Base-by-base conservation (phyloP, 352 stramenopile genomes). In the Pythium volutum region DNA sequence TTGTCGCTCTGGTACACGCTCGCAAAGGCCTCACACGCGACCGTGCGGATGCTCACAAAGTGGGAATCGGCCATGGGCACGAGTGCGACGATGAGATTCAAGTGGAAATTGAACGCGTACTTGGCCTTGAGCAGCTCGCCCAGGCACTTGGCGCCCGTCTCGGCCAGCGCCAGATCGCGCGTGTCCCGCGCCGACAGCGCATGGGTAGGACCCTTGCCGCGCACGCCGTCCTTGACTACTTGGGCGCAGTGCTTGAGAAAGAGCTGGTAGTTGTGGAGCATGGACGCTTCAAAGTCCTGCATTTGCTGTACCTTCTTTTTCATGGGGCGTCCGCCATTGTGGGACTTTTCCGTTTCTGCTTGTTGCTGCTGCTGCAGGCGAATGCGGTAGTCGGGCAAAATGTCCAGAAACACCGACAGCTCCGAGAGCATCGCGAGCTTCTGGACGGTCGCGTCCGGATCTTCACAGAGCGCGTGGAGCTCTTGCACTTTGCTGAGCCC, bases 331-430 rank as follows among this genome's bases (percentile, higher is more conserved):
- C 88, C 88, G 23, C 88, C 77, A 0, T 46, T 63, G 63, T 88
- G 81, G 63, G 98, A 93, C 3, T 64, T 62, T 49, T 91, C 75
- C 1, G 80, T 36, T 11, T 36, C 31, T n/a, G n/a, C n/a, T n/a
- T n/a, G n/a, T n/a, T n/a, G n/a, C 31, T 36, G 31, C 3, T 15
- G 95, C 31, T 91, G 81, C 23, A 89, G 62, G 59, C 95, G 91
- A 51, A 99, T 98, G 52, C 95, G 86, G 76, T 99, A 98, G 59
- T 92, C 84, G 0, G 96, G 96, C 31, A 98, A 52, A 31, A 99
- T 97, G 55, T 99, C 96, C 41, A 97, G 77, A 56, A 98, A 98
- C 31, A 99, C 91, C 1, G 95, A 96, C 16, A 98, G 70, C 48
- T 98, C 74, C 9, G 93, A 98, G 46, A 98, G 75, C 64, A 98